phyloP scores from a whole-genome alignment of 140 eudicot genomes.

The Ambrosia hybrid region DNA sequence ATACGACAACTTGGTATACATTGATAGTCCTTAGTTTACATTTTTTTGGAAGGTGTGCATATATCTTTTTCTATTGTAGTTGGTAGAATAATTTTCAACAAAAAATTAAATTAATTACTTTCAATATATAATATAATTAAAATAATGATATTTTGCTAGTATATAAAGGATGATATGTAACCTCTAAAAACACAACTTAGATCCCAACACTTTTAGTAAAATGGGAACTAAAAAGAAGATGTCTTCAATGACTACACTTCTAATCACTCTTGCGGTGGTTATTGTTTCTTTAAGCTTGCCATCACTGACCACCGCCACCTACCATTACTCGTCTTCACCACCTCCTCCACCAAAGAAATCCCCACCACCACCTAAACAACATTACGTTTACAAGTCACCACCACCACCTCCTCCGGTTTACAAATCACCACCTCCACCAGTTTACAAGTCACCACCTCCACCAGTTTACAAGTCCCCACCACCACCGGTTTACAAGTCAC shows the following conservation, averaged over 20 bases:
- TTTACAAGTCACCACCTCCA: neutral
- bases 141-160: neutral
- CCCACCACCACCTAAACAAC: constrained; percentile 23
- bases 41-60: too few species aligned
- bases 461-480: constrained; percentile 20
- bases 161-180: constrained; percentile 27
- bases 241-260: constrained; percentile 21
- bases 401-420: constrained; percentile 32
- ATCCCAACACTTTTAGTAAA: constrained; percentile 11
- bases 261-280: constrained; percentile 22
- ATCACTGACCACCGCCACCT: constrained; percentile 20
- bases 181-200: constrained; percentile 12
- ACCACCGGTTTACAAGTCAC: constrained; percentile 19
- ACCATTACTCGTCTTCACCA: constrained; percentile 24
- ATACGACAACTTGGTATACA: constrained; percentile 13
- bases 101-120: too few species aligned
- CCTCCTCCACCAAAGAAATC: constrained; percentile 28
- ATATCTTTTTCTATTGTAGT: constrained; percentile 9
- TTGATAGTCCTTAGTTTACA: neutral
- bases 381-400: constrained; percentile 26
- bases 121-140: neutral
- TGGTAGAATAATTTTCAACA: too few species aligned
- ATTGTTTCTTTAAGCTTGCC: constrained; percentile 34
- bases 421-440: constrained; percentile 19
- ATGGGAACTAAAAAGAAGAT: constrained; percentile 19